Conservation (phyloP, 768 basidiomycete species). For the Neoboletus brunneissimus region DNA sequence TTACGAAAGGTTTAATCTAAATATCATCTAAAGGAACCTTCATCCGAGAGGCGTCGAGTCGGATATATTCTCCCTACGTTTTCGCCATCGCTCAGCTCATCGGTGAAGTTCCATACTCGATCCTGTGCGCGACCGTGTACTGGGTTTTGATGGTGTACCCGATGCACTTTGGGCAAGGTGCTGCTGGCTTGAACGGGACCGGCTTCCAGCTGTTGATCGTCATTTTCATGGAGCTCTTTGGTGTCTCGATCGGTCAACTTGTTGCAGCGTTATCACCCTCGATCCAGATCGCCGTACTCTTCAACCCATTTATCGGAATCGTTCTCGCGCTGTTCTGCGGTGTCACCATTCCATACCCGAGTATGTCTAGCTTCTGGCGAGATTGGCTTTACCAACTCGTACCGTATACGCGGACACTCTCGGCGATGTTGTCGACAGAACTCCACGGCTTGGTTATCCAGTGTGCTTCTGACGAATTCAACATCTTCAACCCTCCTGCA, state of each 20-base stretch:
- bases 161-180: slow-evolving; percentile 64
- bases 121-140: slow-evolving; percentile 69
- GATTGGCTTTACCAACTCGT: slow-evolving; percentile 74
- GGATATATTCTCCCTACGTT: slow-evolving; percentile 83
- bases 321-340: slow-evolving; percentile 76
- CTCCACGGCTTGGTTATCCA: slow-evolving; percentile 64
- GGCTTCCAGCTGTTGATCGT: slow-evolving; percentile 71
- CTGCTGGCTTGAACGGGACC: slow-evolving; percentile 56
- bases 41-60: slow-evolving; percentile 66
- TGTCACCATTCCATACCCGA: slow-evolving; percentile 70
- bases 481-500: slow-evolving; percentile 65
- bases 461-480: slow-evolving; percentile 69
- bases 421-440: slow-evolving; percentile 75
- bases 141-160: slow-evolving; percentile 77
- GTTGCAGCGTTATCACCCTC: slow-evolving; percentile 75
- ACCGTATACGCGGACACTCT: slow-evolving; percentile 68
- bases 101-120: slow-evolving; percentile 76
- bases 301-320: slow-evolving; percentile 71
- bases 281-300: slow-evolving; percentile 74
- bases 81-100: slow-evolving; percentile 81
- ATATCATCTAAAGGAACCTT: slow-evolving; percentile 33
- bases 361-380: slow-evolving; percentile 64
- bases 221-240: slow-evolving; percentile 68
- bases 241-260: slow-evolving; percentile 71
- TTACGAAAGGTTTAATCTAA: background rate